These are phyloP conservation scores for Noccaea bulbosa DNA, from an alignment of 345 rosid genomes.

Conservation along the genomic window DNA sequence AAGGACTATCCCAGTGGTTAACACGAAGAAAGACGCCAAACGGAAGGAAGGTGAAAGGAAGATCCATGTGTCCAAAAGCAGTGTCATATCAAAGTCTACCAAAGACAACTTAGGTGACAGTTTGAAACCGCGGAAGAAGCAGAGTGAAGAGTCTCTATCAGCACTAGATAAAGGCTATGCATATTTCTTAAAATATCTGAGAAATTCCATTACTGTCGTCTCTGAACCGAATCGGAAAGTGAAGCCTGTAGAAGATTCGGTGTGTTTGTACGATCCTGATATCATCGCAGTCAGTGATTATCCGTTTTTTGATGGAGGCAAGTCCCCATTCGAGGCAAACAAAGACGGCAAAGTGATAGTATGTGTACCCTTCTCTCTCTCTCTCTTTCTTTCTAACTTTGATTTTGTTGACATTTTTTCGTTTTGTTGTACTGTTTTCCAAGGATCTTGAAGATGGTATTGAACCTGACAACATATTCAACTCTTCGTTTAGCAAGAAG, in stretches of 20 bases:
- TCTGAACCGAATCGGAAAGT: not conserved
- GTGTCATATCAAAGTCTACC: slow-evolving; percentile 16
- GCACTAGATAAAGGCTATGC: slow-evolving; percentile 43
- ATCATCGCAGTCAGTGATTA: slow-evolving; percentile 47
- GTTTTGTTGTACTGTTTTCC: slow-evolving; percentile 5
- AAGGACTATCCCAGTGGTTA: slow-evolving; percentile 18
- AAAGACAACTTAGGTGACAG: slow-evolving; percentile 23
- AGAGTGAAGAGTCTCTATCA: slow-evolving; percentile 14
- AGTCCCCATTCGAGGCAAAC: slow-evolving; percentile 48
- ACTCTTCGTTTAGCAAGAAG: slow-evolving; percentile 53
- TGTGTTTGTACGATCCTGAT: slow-evolving; percentile 55
- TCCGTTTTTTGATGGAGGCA: slow-evolving; percentile 43
- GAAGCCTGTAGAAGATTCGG: slow-evolving; percentile 40
- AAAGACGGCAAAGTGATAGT: slow-evolving; percentile 40
- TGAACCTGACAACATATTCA: slow-evolving; percentile 20
- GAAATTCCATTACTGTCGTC: slow-evolving; percentile 20
- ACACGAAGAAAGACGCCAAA: no score
- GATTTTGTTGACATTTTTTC: not conserved
- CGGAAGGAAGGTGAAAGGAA: slow-evolving; percentile 29
- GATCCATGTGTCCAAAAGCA: slow-evolving; percentile 31
- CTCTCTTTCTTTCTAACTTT: slow-evolving; percentile 24
- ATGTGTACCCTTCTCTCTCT: slow-evolving; percentile 31
- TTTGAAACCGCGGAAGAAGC: slow-evolving; percentile 13
- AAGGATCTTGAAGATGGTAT: slow-evolving; percentile 45
- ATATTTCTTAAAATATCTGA: slow-evolving; percentile 26